Base-by-base conservation (phyloP, 345 rosid species). In the Balakata baccata region DNA sequence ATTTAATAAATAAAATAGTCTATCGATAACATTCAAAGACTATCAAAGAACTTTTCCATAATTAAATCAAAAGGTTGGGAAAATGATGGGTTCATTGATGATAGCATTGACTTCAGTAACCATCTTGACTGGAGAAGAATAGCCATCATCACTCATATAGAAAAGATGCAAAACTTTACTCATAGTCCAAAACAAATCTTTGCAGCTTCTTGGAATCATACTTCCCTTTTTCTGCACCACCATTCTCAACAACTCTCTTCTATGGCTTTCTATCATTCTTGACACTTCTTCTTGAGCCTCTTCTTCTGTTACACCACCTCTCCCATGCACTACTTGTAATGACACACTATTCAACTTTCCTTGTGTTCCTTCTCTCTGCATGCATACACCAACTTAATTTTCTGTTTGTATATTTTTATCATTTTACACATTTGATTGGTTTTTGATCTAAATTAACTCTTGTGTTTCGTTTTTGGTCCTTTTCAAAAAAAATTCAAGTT, bases 331-430 rank as follows among this genome's bases (percentile, higher is more conserved):
- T 16, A 47, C 16, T 1, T 65, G 49, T 8, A 74, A 47, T 4
- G 29, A 18, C 43, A 67, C 52, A 46, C 78, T 74, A 20, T 66
- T 74, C 34, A 74, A 51, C 47, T 74, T 74, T 17, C 77, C 77
- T 49, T 74, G 60, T 29, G 22, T 65, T 49, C 38, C 14, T 59
- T 75, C 78, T 37, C 66, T 67, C 78, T 75, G 60, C 66, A 68
- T 23, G 52, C 11, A 20, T 2, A 43, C 10, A 3, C 17, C 23
- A 39, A 11, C 14, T 29, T 4, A 29, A 29, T 29, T 29, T 29
- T n/a, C n/a, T n/a, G n/a, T n/a, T n/a, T n/a, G n/a, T n/a, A n/a
- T n/a, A n/a, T n/a, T n/a, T n/a, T n/a, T n/a, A n/a, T n/a, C n/a
- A n/a, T n/a, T n/a, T n/a, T n/a, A n/a, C n/a, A n/a, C n/a, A n/a